These are phyloP conservation scores for Turnera subulata DNA, from an alignment of 345 rosid species.

Conservation along the genomic window DNA sequence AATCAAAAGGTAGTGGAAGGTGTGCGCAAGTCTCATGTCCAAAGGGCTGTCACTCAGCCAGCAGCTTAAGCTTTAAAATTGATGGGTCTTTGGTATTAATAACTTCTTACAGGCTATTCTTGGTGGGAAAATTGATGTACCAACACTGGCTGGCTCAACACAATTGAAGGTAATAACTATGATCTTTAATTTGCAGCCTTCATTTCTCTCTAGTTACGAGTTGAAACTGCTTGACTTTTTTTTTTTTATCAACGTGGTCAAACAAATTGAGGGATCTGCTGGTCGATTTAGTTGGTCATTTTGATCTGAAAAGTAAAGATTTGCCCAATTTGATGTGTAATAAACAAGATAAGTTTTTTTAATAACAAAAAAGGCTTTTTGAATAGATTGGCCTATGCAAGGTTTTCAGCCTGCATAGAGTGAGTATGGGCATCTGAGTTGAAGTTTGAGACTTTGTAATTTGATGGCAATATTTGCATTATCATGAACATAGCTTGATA, in stretches of 20 bases:
- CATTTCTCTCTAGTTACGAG: neutral
- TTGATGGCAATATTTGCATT: too few relatives aligned
- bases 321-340: slow-evolving; percentile 6
- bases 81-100: too few relatives aligned
- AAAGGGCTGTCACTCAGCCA: too few relatives aligned
- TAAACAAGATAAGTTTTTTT: neutral
- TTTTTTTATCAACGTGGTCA: neutral
- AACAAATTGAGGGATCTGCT: neutral
- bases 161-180: slow-evolving; percentile 52
- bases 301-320: neutral
- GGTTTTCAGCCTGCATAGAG: neutral
- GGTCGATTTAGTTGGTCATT: neutral
- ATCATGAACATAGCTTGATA: too few relatives aligned
- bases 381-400: neutral
- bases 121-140: slow-evolving; percentile 80
- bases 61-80: too few relatives aligned
- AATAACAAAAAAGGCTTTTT: neutral
- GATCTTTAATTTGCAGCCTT: slow-evolving; percentile 6
- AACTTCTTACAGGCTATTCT: slow-evolving; percentile 63
- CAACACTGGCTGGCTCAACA: slow-evolving; percentile 65
- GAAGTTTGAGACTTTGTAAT: too few relatives aligned
- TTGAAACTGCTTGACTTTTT: slow-evolving; percentile 2
- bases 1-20: too few relatives aligned
- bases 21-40: too few relatives aligned
- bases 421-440: neutral